Percentiles rank a stretch among this genome's conserved stretches.
Evolutionary conservation across 129 eudicot species (phyloP).

Genomic region (Tanacetum coccineum): DNA sequence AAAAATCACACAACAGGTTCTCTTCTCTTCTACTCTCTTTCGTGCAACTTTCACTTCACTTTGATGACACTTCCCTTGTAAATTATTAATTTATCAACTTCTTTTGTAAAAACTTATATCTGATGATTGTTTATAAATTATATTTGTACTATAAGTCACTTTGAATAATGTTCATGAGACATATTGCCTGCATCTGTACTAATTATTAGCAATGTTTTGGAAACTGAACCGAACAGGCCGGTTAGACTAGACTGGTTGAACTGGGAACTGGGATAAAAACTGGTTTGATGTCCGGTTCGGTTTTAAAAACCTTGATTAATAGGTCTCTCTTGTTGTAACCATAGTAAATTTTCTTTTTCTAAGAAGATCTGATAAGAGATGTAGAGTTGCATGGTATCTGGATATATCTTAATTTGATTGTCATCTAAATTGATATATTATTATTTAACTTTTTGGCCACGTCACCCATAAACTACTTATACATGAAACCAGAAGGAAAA

Average conservation of each 20-base stretch:
- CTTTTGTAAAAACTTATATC: not conserved
- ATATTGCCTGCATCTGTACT: too few species aligned
- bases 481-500: not conserved
- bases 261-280: not conserved
- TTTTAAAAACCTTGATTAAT: too few species aligned
- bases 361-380: not conserved
- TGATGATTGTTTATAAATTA: conserved; percentile 6
- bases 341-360: not conserved
- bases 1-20: conserved; percentile 5
- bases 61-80: conserved; percentile 13
- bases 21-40: conserved; percentile 7
- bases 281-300: not conserved
- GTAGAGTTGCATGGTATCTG: not conserved
- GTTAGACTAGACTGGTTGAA: too few species aligned
- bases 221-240: too few species aligned
- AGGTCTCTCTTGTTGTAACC: too few species aligned
- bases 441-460: not conserved
- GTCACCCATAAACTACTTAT: not conserved
- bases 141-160: not conserved
- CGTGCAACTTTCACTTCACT: conserved; percentile 8
- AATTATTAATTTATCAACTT: conserved; percentile 13
- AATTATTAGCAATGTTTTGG: too few species aligned
- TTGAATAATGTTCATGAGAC: not conserved
- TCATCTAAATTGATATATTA: not conserved
- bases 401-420: not conserved